These are phyloP conservation scores for Dictyostelium brefeldianum DNA, from an alignment of 78 protist genomes.

Conservation along the genomic window DNA sequence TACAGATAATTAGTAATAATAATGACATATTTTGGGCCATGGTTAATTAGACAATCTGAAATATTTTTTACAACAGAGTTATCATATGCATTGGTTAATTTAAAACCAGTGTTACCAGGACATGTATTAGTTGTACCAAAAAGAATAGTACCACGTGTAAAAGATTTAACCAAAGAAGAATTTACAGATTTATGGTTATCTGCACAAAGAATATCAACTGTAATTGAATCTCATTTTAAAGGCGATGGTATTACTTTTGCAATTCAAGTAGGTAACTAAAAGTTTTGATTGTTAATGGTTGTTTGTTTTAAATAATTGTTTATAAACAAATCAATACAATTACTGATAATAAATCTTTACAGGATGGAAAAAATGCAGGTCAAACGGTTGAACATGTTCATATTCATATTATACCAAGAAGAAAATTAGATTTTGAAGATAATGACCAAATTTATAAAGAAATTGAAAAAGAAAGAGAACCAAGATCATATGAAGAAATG, in stretches of 20 bases:
- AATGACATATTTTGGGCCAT: constrained; percentile 55
- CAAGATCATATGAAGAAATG: constrained; percentile 75
- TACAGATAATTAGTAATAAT: background rate
- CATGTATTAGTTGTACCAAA: constrained; percentile 82
- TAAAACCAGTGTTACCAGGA: constrained; percentile 85
- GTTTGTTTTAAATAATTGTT: background rate
- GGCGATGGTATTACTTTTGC: constrained; percentile 77
- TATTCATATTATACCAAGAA: constrained; percentile 90
- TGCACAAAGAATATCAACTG: constrained; percentile 54
- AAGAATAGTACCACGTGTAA: constrained; percentile 71
- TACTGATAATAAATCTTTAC: background rate
- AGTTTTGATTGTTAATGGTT: too few species aligned
- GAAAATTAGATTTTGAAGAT: constrained; percentile 62
- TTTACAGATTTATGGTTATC: constrained; percentile 72
- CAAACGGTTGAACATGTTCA: constrained; percentile 92
- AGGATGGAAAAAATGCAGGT: constrained; percentile 89
- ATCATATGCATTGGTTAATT: constrained; percentile 70
- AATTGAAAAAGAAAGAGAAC: constrained; percentile 77
- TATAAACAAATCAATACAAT: background rate
- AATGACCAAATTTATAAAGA: constrained; percentile 84
- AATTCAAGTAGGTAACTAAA: constrained; percentile 40
- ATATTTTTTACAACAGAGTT: constrained; percentile 45
- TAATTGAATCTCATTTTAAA: constrained; percentile 58
- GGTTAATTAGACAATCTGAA: constrained; percentile 46
- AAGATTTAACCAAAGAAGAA: constrained; percentile 77